Evolutionary conservation across 2,329 filamentous ascomycete genomes (phyloP).

Genomic region (Aspergillus amoenus): DNA sequence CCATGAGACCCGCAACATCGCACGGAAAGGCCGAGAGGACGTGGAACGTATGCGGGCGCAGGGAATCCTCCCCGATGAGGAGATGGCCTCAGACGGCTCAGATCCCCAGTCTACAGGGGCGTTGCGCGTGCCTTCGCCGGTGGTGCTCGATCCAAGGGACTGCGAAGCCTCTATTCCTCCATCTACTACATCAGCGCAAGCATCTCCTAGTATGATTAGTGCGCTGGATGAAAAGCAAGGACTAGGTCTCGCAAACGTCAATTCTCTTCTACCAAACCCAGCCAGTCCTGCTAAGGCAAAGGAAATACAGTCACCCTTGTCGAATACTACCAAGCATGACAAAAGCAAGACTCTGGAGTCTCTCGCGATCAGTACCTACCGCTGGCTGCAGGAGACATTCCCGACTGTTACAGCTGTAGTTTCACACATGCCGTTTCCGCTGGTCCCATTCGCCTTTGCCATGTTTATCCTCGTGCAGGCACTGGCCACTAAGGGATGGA

Average conservation of each 20-base stretch:
- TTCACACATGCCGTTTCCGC: slow-evolving; percentile 64
- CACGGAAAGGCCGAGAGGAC: slow-evolving; percentile 55
- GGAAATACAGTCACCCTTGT: background rate
- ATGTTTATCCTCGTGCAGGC: slow-evolving; percentile 76
- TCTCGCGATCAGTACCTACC: slow-evolving; percentile 44
- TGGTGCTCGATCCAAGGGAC: background rate
- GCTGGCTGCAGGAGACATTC: slow-evolving; percentile 69
- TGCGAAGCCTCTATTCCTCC: background rate
- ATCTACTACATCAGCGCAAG: background rate
- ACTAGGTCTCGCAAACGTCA: background rate
- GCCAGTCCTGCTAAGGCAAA: background rate
- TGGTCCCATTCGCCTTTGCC: slow-evolving; percentile 69
- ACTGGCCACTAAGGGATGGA: slow-evolving; percentile 72
- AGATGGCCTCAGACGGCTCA: background rate
- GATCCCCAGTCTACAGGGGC: background rate
- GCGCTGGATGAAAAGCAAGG: slow-evolving; percentile 1
- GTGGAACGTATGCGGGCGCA: slow-evolving; percentile 40
- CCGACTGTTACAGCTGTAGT: slow-evolving; percentile 67
- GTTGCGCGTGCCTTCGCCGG: background rate
- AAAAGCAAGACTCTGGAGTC: slow-evolving; percentile 52
- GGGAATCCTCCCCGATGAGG: background rate
- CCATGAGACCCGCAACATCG: slow-evolving; percentile 62
- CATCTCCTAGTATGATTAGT: background rate
- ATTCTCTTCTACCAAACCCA: background rate
- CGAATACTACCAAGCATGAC: too few species aligned